Base-by-base conservation (phyloP, 768 basidiomycete species). In the Lactarius akahatsu region DNA sequence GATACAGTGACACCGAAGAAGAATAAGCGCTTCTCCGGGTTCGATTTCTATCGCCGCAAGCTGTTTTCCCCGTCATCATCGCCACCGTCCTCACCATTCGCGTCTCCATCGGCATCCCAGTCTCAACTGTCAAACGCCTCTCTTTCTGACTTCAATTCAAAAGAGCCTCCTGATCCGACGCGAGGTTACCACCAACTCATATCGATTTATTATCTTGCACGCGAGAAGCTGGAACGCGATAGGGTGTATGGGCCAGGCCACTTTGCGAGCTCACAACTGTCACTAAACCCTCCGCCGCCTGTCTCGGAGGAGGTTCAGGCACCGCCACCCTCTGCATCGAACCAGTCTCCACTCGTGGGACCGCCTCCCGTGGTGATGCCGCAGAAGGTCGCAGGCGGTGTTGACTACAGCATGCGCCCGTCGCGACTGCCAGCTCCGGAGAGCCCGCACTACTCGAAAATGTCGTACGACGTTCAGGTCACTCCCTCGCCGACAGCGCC, bases 161-260 rank as follows among this genome's bases (percentile, higher is more conserved):
- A 71, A 32, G 79, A 88, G 66, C 83, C 82, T 13, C 69, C 80
- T 68, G 96, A 99, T 73, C 96, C 96, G 5, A 96, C 94, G 16
- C 80, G 85, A 62, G 97, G 95, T 1, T 99, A 94, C 80, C 94
- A 98, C 75, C 96, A 94, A 0, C 83, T 99, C 32, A 84, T 98
- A 56, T 94, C 95, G 36, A 98, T 99, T 79, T 99, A 99, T 76
- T 98, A 88, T 79, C 86, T 99, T 23, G 92, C 96, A 4, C 82
- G 93, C 61, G 97, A 99, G 80, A 98, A 98, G 82, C 81, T 95
- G 73, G 95, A 98, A 74, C 82, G 97, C 62, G 97, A 99, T 71
- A 83, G 85, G 60, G 91, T 99, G 8, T 98, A 96, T 76, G 97
- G 96, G 0, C 88, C 89, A 0, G 95, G 95, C 4, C 88, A 92